Evolutionary conservation across 2,329 filamentous ascomycete species (phyloP).

Genomic region (Venturia carpophila): DNA sequence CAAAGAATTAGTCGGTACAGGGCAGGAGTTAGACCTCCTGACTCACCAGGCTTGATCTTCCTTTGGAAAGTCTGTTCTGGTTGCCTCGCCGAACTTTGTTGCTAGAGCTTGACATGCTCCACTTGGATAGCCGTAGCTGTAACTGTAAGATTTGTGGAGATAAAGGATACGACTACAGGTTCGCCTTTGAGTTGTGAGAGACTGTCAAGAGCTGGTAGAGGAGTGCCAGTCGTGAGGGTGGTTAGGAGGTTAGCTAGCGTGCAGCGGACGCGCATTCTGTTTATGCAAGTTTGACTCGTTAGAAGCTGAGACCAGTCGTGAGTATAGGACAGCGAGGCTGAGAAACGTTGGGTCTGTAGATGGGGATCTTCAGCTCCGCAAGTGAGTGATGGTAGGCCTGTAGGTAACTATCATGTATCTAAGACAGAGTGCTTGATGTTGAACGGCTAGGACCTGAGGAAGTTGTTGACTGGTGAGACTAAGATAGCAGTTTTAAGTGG

Average conservation of each 20-base stretch:
- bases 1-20: too few relatives aligned
- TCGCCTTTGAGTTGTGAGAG: too few relatives aligned
- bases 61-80: too few relatives aligned
- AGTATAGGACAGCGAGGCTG: background rate
- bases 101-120: too few relatives aligned
- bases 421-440: background rate
- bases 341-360: too few relatives aligned
- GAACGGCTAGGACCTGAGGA: background rate
- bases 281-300: background rate
- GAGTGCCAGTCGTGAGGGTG: background rate
- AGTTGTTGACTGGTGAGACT: background rate
- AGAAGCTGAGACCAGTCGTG: background rate
- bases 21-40: too few relatives aligned
- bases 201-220: too few relatives aligned
- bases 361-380: background rate
- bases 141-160: too few relatives aligned
- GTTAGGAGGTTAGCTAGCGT: background rate
- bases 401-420: background rate
- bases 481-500: background rate
- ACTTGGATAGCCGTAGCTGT: too few relatives aligned
- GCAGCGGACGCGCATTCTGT: background rate
- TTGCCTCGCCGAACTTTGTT: too few relatives aligned
- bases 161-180: too few relatives aligned
- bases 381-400: background rate
- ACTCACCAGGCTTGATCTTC: too few relatives aligned